Percentiles rank a stretch among this genome's conserved stretches.
These are phyloP conservation scores for Oryza longistaminata DNA, from an alignment of 176 grass and related monocot species.

Conservation along the genomic window DNA sequence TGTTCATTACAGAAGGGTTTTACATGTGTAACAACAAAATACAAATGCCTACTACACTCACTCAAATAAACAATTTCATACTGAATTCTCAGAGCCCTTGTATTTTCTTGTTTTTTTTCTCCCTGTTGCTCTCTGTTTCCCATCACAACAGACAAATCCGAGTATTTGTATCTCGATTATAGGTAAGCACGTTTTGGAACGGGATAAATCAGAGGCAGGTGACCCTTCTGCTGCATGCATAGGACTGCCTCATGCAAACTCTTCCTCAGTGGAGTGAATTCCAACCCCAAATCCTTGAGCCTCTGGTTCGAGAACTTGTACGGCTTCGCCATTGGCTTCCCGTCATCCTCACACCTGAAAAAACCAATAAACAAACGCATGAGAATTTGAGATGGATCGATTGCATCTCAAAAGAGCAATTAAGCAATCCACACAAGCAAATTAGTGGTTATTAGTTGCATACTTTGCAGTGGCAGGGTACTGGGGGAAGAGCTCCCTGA, in stretches of 20 bases:
- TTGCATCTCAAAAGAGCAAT: neutral
- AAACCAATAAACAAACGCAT: neutral
- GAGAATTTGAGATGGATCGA: neutral
- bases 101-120: neutral
- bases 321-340: constrained; percentile 25
- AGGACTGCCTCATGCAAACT: constrained; percentile 28
- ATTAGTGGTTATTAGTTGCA: neutral
- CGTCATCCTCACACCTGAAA: constrained; percentile 45
- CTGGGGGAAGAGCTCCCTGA: constrained; percentile 37
- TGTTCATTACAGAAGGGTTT: neutral
- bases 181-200: neutral
- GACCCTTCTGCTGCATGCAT: constrained; percentile 37
- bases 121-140: neutral
- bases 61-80: neutral
- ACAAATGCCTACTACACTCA: neutral
- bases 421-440: neutral
- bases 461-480: constrained; percentile 45
- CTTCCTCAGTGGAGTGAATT: constrained; percentile 43
- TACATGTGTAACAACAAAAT: neutral
- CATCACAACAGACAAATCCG: neutral
- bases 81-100: neutral
- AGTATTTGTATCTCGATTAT: neutral
- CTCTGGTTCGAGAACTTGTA: constrained; percentile 51
- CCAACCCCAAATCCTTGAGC: constrained; percentile 43
- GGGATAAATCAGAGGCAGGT: constrained; percentile 24